These are phyloP conservation scores for Ottelia alismoides DNA, from an alignment of 106 monocot species.

Conservation along the genomic window DNA sequence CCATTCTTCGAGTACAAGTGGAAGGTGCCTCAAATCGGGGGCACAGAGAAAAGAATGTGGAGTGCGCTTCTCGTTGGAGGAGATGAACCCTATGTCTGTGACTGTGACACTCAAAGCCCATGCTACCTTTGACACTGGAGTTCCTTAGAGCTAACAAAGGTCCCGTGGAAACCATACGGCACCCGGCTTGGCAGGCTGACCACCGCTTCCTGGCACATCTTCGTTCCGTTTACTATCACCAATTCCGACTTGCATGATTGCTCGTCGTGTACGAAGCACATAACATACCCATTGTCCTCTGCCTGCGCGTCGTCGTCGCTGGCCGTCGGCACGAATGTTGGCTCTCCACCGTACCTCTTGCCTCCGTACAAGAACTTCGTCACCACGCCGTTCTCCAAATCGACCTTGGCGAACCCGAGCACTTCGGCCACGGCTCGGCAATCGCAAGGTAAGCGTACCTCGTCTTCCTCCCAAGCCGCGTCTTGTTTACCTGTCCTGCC, in stretches of 20 bases:
- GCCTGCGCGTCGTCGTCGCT: not conserved
- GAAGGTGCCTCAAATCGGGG: no score
- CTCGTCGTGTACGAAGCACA: constrained; percentile 28
- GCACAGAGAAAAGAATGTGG: no score
- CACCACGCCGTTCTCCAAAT: constrained; percentile 18
- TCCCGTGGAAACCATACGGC: constrained; percentile 34
- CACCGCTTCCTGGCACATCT: constrained; percentile 15
- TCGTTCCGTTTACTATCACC: constrained; percentile 15
- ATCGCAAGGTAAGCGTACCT: constrained; percentile 30
- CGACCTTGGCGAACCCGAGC: constrained; percentile 39
- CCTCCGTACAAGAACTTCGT: constrained; percentile 17
- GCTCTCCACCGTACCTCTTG: constrained; percentile 34
- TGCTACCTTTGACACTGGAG: constrained; percentile 1
- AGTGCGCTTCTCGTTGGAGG: no score
- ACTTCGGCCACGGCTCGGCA: constrained; percentile 34
- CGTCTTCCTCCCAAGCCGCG: constrained; percentile 22
- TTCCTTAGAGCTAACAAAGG: constrained; percentile 13
- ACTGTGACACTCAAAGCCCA: no score
- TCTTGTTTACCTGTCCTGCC: constrained; percentile 30
- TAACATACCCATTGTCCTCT: constrained; percentile 32
- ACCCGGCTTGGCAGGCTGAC: constrained; percentile 19
- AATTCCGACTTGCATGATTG: constrained; percentile 13
- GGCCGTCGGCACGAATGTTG: constrained; percentile 13
- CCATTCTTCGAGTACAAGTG: no score
- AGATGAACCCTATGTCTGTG: no score